A percentile compares a stretch with the other conserved stretches of the same genome.
phyloP scores from a whole-genome alignment of 192 early-diverging fungal genomes.

The Umbelopsis sp. region DNA sequence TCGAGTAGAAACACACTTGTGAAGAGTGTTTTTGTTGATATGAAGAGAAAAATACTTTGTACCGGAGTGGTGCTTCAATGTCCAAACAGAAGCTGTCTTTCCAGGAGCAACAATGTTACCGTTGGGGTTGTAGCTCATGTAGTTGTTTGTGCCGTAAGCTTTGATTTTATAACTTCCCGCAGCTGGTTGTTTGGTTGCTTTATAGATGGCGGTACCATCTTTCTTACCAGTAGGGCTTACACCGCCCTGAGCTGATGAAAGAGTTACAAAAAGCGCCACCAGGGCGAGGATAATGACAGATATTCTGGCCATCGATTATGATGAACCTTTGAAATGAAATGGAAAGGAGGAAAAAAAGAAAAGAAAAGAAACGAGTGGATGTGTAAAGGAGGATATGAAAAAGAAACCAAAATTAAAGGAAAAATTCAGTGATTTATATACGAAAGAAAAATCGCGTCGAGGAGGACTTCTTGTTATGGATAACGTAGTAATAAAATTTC shows the following conservation, averaged over 20 bases:
- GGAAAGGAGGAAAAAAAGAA: background rate
- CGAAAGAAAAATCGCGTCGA: conserved; percentile 1
- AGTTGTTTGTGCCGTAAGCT: background rate
- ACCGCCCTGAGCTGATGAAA: conserved; percentile 10
- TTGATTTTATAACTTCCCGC: conserved; percentile 21
- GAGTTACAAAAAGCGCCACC: background rate
- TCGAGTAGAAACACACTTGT: conserved; percentile 32
- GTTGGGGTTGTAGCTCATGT: background rate
- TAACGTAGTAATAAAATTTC: background rate
- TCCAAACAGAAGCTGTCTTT: background rate
- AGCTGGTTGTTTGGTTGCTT: background rate
- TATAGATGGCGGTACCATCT: conserved; percentile 23
- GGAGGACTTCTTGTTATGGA: background rate
- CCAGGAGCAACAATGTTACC: conserved; percentile 11
- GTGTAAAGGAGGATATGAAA: background rate
- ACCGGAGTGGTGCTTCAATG: conserved; percentile 16
- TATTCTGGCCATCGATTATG: background rate
- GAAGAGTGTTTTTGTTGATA: conserved; percentile 18
- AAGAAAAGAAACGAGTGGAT: background rate
- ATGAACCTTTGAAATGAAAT: background rate
- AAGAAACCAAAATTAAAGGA: background rate
- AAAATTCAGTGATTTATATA: background rate
- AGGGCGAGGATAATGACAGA: background rate
- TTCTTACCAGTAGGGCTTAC: conserved; percentile 25
- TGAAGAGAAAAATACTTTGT: conserved; percentile 29